Evolutionary conservation across 306 rosid species (phyloP).

Genomic region (Casuarina equisetifolia): DNA sequence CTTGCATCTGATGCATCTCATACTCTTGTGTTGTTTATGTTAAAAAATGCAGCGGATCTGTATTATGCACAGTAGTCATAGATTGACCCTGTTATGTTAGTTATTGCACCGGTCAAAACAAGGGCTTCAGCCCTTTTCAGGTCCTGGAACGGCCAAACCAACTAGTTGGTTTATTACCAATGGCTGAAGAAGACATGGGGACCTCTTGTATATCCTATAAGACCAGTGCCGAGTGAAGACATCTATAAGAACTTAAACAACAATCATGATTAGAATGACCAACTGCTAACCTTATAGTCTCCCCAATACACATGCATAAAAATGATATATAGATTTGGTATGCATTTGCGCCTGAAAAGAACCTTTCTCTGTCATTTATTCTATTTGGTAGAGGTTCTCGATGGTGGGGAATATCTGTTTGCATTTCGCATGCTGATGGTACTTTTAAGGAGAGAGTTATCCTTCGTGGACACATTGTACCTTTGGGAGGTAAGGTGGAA

Average conservation of each 20-base stretch:
- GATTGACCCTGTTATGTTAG: neutral
- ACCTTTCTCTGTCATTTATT: constrained; percentile 17
- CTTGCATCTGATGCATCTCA: neutral
- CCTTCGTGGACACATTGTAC: constrained; percentile 84
- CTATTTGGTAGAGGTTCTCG: constrained; percentile 79
- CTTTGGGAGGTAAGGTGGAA: constrained; percentile 87
- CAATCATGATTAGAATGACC: neutral
- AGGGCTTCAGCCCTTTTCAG: neutral
- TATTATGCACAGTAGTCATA: neutral
- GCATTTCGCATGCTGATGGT: constrained; percentile 99
- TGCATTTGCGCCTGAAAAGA: constrained; percentile 13
- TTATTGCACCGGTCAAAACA: neutral
- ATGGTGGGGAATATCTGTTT: constrained; percentile 93
- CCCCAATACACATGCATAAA: neutral
- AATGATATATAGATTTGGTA: neutral
- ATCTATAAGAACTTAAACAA: neutral
- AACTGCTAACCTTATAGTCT: neutral
- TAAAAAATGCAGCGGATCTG: neutral
- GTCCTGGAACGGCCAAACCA: neutral
- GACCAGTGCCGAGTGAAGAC: neutral
- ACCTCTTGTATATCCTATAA: neutral
- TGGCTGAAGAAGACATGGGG: neutral
- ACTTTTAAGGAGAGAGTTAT: constrained; percentile 94
- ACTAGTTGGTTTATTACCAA: neutral
- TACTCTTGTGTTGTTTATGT: neutral